Evolutionary conservation across 2,329 filamentous ascomycete species (phyloP).

Genomic region (Verticillium zaregamsianum): DNA sequence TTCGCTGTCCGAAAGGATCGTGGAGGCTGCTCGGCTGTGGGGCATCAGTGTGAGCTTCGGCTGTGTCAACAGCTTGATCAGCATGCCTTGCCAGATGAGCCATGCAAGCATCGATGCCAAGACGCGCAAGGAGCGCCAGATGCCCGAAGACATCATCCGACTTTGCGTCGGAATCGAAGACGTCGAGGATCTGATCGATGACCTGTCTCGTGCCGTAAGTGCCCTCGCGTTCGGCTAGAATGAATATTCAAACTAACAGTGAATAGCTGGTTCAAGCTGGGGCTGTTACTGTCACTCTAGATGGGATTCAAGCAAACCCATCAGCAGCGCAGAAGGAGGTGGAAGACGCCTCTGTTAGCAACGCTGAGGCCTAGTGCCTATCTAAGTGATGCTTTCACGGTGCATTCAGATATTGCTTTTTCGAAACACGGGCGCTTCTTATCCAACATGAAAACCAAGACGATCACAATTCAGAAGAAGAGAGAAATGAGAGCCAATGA

Average conservation of each 20-base stretch:
- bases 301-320: constrained; percentile 68
- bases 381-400: too few species aligned
- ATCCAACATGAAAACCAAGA: too few species aligned
- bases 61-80: constrained; percentile 97
- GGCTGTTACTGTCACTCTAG: constrained; percentile 79
- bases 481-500: too few species aligned
- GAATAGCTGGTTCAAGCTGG: constrained; percentile 86
- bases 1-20: constrained; percentile 80
- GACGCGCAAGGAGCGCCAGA: constrained; percentile 79
- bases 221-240: background rate
- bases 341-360: background rate
- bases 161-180: constrained; percentile 97
- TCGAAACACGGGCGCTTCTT: too few species aligned
- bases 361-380: background rate
- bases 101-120: constrained; percentile 97
- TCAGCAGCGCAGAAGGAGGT: background rate
- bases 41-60: constrained; percentile 97
- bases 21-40: constrained; percentile 87
- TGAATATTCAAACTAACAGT: constrained; percentile 16
- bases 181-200: constrained; percentile 84
- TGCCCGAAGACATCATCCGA: constrained; percentile 96
- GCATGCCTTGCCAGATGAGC: constrained; percentile 99
- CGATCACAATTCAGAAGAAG: too few species aligned
- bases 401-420: too few species aligned
- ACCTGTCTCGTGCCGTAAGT: constrained; percentile 85